A percentile compares a stretch with the other conserved stretches of the same genome.
These are phyloP conservation scores for Trametes gibbosa DNA, from an alignment of 768 basidiomycete genomes.

Conservation along the genomic window DNA sequence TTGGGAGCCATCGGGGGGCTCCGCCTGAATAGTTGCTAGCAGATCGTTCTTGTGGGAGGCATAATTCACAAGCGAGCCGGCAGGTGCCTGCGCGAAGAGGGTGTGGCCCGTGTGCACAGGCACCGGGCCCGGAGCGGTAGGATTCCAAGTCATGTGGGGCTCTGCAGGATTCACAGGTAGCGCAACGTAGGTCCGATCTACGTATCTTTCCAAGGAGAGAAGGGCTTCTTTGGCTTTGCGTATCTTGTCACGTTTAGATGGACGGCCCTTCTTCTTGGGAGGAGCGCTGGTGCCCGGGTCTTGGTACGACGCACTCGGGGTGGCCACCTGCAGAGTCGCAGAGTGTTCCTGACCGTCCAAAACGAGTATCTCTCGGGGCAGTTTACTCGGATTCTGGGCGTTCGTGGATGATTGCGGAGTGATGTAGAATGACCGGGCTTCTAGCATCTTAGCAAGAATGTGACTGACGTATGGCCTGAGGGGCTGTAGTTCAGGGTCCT, in stretches of 20 bases:
- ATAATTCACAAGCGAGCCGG: constrained; percentile 42
- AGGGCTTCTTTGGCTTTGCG: constrained; percentile 53
- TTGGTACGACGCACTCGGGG: neutral
- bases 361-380: constrained; percentile 68
- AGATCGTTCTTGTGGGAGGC: constrained; percentile 40
- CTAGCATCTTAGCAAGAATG: constrained; percentile 47
- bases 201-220: constrained; percentile 47
- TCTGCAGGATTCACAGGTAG: neutral
- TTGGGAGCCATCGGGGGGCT: constrained; percentile 2
- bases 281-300: neutral
- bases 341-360: constrained; percentile 33
- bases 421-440: constrained; percentile 54
- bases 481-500: constrained; percentile 37
- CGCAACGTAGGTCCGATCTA: constrained; percentile 37
- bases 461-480: constrained; percentile 52
- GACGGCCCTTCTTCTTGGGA: constrained; percentile 59
- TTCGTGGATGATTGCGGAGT: constrained; percentile 50
- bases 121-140: neutral
- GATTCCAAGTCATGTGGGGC: neutral
- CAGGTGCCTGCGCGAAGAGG: constrained; percentile 23
- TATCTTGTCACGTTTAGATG: constrained; percentile 56
- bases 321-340: constrained; percentile 17
- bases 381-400: constrained; percentile 56
- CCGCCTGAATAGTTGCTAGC: constrained; percentile 35
- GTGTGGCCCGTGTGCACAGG: constrained; percentile 3